These are phyloP conservation scores for Blastobotrys aristatus DNA, from an alignment of 1,139 yeast species.

Conservation along the genomic window DNA sequence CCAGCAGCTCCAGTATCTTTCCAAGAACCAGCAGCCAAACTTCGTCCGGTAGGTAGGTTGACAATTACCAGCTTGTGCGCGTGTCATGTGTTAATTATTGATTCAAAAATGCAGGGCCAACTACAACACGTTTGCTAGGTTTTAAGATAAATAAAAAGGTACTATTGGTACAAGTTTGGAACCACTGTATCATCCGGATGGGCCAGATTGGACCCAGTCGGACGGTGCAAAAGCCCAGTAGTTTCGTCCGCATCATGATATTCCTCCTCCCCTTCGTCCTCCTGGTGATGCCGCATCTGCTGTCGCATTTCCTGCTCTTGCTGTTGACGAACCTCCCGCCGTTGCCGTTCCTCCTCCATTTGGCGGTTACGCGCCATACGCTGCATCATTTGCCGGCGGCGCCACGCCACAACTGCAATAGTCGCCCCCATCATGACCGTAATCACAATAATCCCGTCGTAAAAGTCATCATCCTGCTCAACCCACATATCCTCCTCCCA, in stretches of 20 bases:
- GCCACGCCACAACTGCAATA: slow-evolving; percentile 7
- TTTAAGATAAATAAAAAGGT: too few species aligned
- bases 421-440: slow-evolving; percentile 5
- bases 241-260: not conserved
- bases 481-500: not conserved
- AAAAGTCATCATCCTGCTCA: slow-evolving; percentile 4
- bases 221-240: slow-evolving; percentile 2
- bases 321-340: slow-evolving; percentile 1
- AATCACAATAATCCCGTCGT: not conserved
- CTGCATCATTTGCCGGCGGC: slow-evolving; percentile 8
- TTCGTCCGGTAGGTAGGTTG: too few species aligned
- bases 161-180: slow-evolving; percentile 10
- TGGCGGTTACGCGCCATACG: not conserved
- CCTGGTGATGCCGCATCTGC: not conserved
- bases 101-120: too few species aligned
- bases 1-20: too few species aligned
- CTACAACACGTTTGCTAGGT: not conserved
- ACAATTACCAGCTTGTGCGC: too few species aligned
- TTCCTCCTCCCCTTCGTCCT: not conserved
- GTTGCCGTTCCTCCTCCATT: not conserved
- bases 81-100: too few species aligned
- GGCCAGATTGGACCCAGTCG: slow-evolving; percentile 13
- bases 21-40: too few species aligned
- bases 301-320: slow-evolving; percentile 2
- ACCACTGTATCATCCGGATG: slow-evolving; percentile 12